Base-by-base conservation (phyloP, 345 rosid genomes). In the Firmiana major region DNA sequence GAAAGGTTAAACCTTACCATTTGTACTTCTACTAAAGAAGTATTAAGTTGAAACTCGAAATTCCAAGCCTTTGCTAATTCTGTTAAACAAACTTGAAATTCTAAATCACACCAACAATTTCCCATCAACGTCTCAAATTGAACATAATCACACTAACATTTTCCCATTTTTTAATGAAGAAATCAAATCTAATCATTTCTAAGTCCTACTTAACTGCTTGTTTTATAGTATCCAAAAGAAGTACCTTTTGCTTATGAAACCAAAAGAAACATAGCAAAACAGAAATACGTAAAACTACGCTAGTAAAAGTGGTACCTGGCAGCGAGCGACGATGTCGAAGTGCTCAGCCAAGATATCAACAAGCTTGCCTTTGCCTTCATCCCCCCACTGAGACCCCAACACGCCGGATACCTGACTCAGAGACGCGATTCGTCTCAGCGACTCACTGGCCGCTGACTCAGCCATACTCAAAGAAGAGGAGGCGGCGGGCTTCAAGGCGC, bases 321-420 rank as follows among this genome's bases (percentile, higher is more conserved):
- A 96, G 31, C 97, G 98, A 86, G 99, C 99, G 36, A 96, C 99
- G 83, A 93, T 82, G 82, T 96, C 95, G 79, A 96, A 96, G 45
- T 93, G 99, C 46, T 85, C 78, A 28, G 97, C 97, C 75, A 96
- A 84, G 80, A 96, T 91, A 78, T 92, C 99, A 60, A 96, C 99
- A 77, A 96, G 98, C 64, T 96, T 96, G 76, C 99, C 99, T 83
- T 96, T 96, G 16, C 99, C 99, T 76, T 96, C 99, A 76, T 96
- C 99, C 2, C 99, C 98, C 99, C 99, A 96, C 79, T 96, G 99
- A 51, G 86, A 84, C 42, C 99, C 98, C 53, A 96, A 78, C 19
- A 96, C 98, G 64, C 97, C 99, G 1, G 99, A 85, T 0, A 93
- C 98, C 84, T 92, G 98, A 78, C 97, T 89, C 75, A 96, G 88